These are phyloP conservation scores for Didymella segeticola DNA, from an alignment of 2,329 filamentous ascomycete species.

Conservation along the genomic window DNA sequence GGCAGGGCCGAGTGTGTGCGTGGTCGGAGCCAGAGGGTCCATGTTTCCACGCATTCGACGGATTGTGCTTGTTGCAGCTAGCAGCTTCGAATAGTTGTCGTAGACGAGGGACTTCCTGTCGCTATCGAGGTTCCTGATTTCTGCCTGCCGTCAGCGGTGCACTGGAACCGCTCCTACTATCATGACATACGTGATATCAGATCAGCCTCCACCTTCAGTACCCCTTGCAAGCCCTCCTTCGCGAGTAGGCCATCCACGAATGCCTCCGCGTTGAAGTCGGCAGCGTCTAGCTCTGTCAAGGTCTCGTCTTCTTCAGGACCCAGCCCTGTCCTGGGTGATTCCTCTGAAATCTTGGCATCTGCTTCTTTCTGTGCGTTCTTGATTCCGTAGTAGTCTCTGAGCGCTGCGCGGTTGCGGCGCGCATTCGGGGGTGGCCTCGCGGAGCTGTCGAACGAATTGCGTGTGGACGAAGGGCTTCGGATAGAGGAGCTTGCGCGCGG, in stretches of 20 bases:
- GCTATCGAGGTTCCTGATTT: constrained; percentile 88
- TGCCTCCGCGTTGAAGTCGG: constrained; percentile 73
- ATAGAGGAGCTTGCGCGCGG: constrained; percentile 66
- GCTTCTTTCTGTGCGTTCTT: constrained; percentile 54
- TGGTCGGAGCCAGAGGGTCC: constrained; percentile 78
- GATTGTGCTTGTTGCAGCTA: constrained; percentile 96
- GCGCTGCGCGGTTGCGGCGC: constrained; percentile 79
- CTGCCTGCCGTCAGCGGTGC: constrained; percentile 48
- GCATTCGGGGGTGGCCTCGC: constrained; percentile 49
- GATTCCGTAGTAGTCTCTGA: constrained; percentile 95
- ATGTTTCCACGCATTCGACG: constrained; percentile 84
- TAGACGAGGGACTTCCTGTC: constrained; percentile 98
- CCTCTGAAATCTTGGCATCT: constrained; percentile 42
- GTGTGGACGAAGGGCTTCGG: constrained; percentile 75
- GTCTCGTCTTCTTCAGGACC: constrained; percentile 63
- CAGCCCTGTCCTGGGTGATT: constrained; percentile 39
- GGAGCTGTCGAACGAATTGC: constrained; percentile 68
- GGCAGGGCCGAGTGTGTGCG: constrained; percentile 73
- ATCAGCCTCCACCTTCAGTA: constrained; percentile 73
- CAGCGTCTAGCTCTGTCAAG: constrained; percentile 72
- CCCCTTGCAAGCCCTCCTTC: constrained; percentile 69
- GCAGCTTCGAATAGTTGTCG: constrained; percentile 97
- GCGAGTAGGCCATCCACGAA: constrained; percentile 69
- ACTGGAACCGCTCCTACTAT: too few species aligned
- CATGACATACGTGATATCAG: constrained; percentile 61